Evolutionary conservation across 2,329 filamentous ascomycete species (phyloP), one percentile per base, ranked within the genome.

Genomic region (Pseudovirgaria hyperparasitica): DNA sequence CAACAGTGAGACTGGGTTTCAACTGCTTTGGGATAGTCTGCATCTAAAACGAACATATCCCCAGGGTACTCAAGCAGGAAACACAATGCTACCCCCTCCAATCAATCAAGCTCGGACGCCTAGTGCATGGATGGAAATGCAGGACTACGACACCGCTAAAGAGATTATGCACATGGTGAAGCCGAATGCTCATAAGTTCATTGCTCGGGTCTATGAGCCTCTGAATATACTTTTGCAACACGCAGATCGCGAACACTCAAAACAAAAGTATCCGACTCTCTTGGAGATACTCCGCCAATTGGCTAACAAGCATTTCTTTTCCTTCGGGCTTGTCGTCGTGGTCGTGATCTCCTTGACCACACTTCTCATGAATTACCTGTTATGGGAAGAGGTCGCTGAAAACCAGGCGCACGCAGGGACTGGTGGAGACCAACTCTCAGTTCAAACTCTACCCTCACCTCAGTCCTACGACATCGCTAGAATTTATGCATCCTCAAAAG

Each of bases 101-200:
- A 67, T 85, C 33, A 76, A 86, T 41, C 78, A 82, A 45, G 78
- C 77, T 3, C 65, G 80, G 33, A 80, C 74, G n/a, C 80, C 77
- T 2, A 72, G 67, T 4, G 77, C 80, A 10, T 87, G 81, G 81
- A 60, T 86, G 26, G 67, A 70, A 15, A 62, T 84, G 30, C 81
- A 86, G 47, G 80, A 86, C 39, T 78, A 84, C 40, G 76, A 82
- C 42, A 84, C 79, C 1, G 80, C 79, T 3, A 69, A 68, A 19
- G 81, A 86, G 43, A 67, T 86, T 10, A 82, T 86, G 46, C 65
- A 71, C n/a, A 68, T 80, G 17, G 67, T 85, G 40, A 84, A 82
- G 37, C 80, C 80, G 5, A 60, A 66, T 29, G 69, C 73, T 2
- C 67, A 80, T 42, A 79, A 72, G 48, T 82, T 84, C 45, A 61